Conservation (phyloP, 164 flowering plant species). For the Annona squamosa region DNA sequence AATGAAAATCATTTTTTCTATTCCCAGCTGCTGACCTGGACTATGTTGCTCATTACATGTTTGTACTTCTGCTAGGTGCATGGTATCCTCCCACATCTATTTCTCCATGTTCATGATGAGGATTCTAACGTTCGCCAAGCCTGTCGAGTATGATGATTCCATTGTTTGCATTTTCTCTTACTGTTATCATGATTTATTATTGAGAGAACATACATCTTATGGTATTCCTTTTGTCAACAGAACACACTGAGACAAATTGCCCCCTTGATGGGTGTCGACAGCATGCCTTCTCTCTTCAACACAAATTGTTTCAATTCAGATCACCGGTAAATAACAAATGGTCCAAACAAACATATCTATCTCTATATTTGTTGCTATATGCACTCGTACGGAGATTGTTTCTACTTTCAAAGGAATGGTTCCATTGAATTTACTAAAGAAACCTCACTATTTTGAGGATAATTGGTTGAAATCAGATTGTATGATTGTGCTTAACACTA, state of each 20-base stretch:
- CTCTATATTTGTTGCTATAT: not conserved
- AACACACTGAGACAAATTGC: conserved; percentile 49
- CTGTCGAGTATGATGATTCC: conserved; percentile 57
- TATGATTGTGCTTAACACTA: no score
- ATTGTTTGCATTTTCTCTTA: not conserved
- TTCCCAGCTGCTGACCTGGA: not conserved
- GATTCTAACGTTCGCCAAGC: conserved; percentile 66
- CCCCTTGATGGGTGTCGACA: conserved; percentile 51
- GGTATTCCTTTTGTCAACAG: conserved; percentile 24
- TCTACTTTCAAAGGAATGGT: no score
- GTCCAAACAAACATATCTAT: not conserved
- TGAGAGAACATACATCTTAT: not conserved
- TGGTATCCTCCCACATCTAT: conserved; percentile 66
- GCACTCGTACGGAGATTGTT: no score
- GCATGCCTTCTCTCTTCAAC: conserved; percentile 34
- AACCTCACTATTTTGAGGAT: no score
- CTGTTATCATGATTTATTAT: not conserved
- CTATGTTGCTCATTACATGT: not conserved
- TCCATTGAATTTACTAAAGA: no score
- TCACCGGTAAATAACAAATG: conserved; percentile 42
- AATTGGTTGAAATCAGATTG: no score
- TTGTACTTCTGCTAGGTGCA: conserved; percentile 48
- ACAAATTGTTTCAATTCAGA: conserved; percentile 60
- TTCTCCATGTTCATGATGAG: conserved; percentile 83
- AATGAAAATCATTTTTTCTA: not conserved